A percentile compares a stretch with the other conserved stretches of the same genome.
Conservation (phyloP, 345 rosid species). For the Eucalyptus brandiana region DNA sequence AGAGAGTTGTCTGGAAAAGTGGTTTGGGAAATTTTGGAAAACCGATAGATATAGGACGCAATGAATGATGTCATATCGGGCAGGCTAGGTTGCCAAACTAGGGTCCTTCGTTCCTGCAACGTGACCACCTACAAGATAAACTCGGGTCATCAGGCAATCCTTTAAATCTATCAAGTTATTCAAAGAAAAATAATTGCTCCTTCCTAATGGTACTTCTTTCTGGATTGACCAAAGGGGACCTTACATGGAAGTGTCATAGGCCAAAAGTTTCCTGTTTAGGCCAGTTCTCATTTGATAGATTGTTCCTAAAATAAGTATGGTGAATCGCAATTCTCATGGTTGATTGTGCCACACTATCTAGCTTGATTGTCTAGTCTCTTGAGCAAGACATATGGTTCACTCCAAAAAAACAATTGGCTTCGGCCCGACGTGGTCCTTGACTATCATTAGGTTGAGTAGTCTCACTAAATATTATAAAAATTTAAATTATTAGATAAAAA, state of each 20-base stretch:
- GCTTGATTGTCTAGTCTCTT: fast-evolving
- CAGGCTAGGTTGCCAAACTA: background rate
- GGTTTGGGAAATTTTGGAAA: background rate
- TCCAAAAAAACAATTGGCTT: background rate
- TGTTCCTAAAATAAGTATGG: background rate
- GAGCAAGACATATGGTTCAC: background rate
- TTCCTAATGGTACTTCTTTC: background rate
- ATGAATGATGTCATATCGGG: background rate
- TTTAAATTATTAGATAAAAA: too few species aligned
- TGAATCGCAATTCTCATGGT: background rate
- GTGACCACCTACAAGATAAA: too few species aligned
- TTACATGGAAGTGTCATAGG: background rate
- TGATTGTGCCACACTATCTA: background rate
- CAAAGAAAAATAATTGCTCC: background rate
- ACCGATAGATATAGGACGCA: background rate
- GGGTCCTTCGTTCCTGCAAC: background rate
- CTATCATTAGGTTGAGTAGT: background rate
- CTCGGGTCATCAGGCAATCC: too few species aligned
- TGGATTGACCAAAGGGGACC: background rate
- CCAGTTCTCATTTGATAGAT: background rate
- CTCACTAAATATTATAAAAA: background rate
- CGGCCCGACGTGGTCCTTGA: fast-evolving
- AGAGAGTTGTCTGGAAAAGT: background rate
- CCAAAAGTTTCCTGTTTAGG: background rate
- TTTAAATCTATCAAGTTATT: background rate